These are phyloP conservation scores for Coemansia sp. DNA, from an alignment of 371 early-diverging fungal species.

Conservation along the genomic window DNA sequence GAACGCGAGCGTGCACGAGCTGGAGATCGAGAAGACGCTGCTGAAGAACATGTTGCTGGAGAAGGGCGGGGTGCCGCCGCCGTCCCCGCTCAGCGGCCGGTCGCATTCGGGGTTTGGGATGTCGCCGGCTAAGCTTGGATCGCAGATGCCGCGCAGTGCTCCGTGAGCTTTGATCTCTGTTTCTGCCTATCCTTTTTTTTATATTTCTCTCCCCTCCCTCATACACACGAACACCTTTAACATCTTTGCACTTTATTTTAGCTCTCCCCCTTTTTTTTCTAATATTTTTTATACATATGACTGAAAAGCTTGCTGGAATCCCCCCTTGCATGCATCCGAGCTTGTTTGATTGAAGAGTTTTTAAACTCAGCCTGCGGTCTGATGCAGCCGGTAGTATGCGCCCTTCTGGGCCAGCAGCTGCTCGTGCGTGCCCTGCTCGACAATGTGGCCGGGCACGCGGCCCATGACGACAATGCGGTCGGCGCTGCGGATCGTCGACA, in stretches of 20 bases:
- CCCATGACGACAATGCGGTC: constrained; percentile 71
- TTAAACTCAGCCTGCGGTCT: background rate
- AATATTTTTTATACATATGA: no score
- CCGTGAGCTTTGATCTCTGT: background rate
- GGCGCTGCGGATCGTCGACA: constrained; percentile 69
- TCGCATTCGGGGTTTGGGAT: no score
- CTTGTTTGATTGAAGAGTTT: no score
- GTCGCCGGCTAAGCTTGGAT: background rate
- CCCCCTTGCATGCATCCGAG: no score
- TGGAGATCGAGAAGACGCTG: constrained; percentile 45
- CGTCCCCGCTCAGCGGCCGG: constrained; percentile 3
- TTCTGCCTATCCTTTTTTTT: background rate
- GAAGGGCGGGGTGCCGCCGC: constrained; percentile 16
- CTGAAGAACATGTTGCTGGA: constrained; percentile 41
- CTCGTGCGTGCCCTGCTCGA: constrained; percentile 64
- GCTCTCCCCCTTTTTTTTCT: no score
- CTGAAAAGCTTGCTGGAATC: no score
- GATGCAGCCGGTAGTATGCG: constrained; percentile 52
- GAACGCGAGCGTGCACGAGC: constrained; percentile 26
- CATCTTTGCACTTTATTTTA: no score
- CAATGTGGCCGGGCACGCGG: constrained; percentile 58
- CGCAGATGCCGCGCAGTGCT: constrained; percentile 6
- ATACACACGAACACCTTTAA: background rate
- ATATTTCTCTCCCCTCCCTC: background rate
- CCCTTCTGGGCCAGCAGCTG: constrained; percentile 58